Evolutionary conservation across 2,329 filamentous ascomycete genomes (phyloP), one percentile per base, ranked within the genome.

Genomic region (Aspergillus sp.): DNA sequence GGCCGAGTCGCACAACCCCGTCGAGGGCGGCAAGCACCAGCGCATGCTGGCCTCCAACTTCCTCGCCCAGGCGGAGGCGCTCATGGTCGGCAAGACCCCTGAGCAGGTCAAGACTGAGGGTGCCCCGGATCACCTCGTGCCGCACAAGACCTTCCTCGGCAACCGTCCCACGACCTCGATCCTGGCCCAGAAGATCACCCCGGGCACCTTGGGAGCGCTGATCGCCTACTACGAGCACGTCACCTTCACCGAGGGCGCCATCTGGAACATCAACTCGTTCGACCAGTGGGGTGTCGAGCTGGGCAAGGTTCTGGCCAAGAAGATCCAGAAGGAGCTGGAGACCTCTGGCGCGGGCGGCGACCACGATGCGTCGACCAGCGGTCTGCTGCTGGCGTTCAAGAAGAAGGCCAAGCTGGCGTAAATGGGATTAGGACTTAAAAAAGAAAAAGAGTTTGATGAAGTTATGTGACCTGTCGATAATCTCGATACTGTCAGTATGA

Each of bases 221-320:
- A 99, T 99, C 65, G 93, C 91, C 60, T 99, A 97, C 83, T 99
- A 99, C 76, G 94, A 99, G 82, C 94, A 99, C 78, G 78, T 97
- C 56, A 97, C 94, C 51, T 99, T 99, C 75, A 95, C 90, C 35
- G 94, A 99, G 79, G 94, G 94, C 66, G 93, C 92, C 48, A 82
- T 99, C 71, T 99, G 94, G 94, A 95, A 97, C 79, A 96, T 99
- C 81, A 99, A 99, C 84, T 91, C 87, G 68, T 99, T 97, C 71
- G 94, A 99, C 78, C 94, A 99, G 81, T 99, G 94, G 94, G 94
- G 94, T 77, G 94, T 99, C 42, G 94, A 99, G 82, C 80, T 99
- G 57, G 94, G 94, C 73, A 99, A 99, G 87, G 86, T 88, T 38
- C 79, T 99, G 61, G 94, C 94, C 56, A 97, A 93, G 86, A 92